These are phyloP conservation scores for Stygiomarasmius scandens DNA, from an alignment of 1,284 basidiomycete species.

Conservation along the genomic window DNA sequence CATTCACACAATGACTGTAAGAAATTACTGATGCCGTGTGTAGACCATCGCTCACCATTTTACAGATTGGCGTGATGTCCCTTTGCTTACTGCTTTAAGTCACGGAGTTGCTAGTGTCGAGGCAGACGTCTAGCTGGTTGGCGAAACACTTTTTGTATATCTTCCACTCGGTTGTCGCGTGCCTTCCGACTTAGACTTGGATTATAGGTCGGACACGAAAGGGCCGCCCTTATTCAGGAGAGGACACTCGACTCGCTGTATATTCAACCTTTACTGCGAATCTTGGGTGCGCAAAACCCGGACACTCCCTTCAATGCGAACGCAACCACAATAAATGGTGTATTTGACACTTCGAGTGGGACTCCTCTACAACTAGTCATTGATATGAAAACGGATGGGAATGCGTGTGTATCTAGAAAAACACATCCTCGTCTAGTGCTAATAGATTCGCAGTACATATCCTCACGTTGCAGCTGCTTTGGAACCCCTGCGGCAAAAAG, in stretches of 20 bases:
- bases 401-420: slow-evolving; percentile 33
- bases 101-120: slow-evolving; percentile 56
- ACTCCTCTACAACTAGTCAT: slow-evolving; percentile 50
- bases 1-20: slow-evolving; percentile 61
- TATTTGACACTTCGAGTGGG: slow-evolving; percentile 48
- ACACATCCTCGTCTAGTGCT: background rate
- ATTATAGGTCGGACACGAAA: slow-evolving; percentile 51
- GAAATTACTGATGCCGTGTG: slow-evolving; percentile 17
- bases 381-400: slow-evolving; percentile 56
- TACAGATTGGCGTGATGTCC: slow-evolving; percentile 57
- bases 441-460: slow-evolving; percentile 38
- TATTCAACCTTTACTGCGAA: slow-evolving; percentile 47
- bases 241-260: slow-evolving; percentile 48
- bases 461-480: slow-evolving; percentile 48
- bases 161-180: background rate
- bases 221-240: slow-evolving; percentile 31
- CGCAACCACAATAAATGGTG: slow-evolving; percentile 44
- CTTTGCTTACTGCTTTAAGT: slow-evolving; percentile 51
- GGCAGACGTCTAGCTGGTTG: slow-evolving; percentile 54
- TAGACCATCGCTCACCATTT: background rate
- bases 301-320: slow-evolving; percentile 42
- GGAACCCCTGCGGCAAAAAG: slow-evolving; percentile 46
- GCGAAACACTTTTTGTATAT: slow-evolving; percentile 48
- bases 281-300: slow-evolving; percentile 48
- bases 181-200: background rate